Evolutionary conservation across 2,329 filamentous ascomycete species (phyloP).

Genomic region (Cadophora malorum): DNA sequence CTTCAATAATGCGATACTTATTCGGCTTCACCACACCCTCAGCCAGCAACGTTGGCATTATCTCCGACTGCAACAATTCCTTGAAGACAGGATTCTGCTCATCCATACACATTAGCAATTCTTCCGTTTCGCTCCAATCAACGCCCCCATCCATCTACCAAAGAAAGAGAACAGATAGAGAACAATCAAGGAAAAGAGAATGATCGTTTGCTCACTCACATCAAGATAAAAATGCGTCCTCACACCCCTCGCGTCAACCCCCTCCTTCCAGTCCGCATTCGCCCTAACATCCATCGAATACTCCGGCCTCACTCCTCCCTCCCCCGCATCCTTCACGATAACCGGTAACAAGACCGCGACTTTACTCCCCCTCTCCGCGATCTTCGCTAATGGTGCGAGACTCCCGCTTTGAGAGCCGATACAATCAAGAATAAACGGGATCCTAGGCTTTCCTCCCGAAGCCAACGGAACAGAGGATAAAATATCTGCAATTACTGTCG

Average conservation of each 20-base stretch:
- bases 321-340: slow-evolving; percentile 59
- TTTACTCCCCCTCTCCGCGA: slow-evolving; percentile 56
- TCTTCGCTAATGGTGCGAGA: slow-evolving; percentile 55
- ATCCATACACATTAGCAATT: not conserved
- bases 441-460: slow-evolving; percentile 33
- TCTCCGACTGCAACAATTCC: slow-evolving; percentile 37
- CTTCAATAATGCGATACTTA: slow-evolving; percentile 50
- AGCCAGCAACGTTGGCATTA: slow-evolving; percentile 44
- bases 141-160: no score
- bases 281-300: slow-evolving; percentile 60
- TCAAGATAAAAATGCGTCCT: slow-evolving; percentile 60
- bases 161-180: not conserved
- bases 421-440: slow-evolving; percentile 61
- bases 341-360: slow-evolving; percentile 67
- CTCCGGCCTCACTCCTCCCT: slow-evolving; percentile 53
- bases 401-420: slow-evolving; percentile 57
- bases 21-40: slow-evolving; percentile 51
- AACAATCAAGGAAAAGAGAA: slow-evolving; percentile 30
- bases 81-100: slow-evolving; percentile 49
- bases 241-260: slow-evolving; percentile 59
- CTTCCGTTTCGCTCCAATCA: no score
- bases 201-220: slow-evolving; percentile 42
- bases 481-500: slow-evolving; percentile 35
- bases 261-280: slow-evolving; percentile 56
- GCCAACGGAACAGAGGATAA: slow-evolving; percentile 9